Evolutionary conservation across 441 rosid species (phyloP), one percentile per base, ranked within the genome.

Genomic region (Hypseocharis bilobata): DNA sequence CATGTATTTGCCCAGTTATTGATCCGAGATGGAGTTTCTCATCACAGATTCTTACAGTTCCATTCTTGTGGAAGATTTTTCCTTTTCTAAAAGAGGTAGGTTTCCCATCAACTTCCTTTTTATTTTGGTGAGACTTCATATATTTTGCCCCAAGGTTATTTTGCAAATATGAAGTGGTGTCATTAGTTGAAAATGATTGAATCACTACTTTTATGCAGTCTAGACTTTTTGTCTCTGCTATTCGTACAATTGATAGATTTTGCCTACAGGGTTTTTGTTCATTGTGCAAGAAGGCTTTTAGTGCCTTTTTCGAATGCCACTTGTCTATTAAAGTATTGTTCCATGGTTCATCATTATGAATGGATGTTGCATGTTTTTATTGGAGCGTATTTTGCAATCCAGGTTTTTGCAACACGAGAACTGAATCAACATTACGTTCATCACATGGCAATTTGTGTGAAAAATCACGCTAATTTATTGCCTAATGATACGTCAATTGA

Each of bases 11-110:
- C 78, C 80, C 82, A 65, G 77, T 30, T 74, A 68, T 83, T 64
- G 91, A 89, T 81, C 84, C 96, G 16, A 74, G 57, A 26, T 74
- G 82, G 80, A 91, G 90, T 80, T 89, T 94, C 82, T 78, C 82
- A 6, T 91, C 84, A 42, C 97, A 85, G 76, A 92, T 94, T 74
- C 84, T 94, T 57, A 88, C 99, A 55, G 60, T 91, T 63, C 96
- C 99, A 73, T 85, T 91, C 75, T 65, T 91, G 73, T 94, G 98
- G 98, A 68, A 73, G 75, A 77, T 75, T 63, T 88, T 91, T 74
- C 99, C 99, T 3, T 76, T 72, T 76, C 74, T 91, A 58, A 94
- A 89, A 77, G 86, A 80, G 91, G 99, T 93, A 64, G 7, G 14
- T 10, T 28, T 54, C 22, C 25, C 40, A 30, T 29, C 22, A 32